Evolutionary conservation across 371 early-diverging fungal genomes (phyloP).

Genomic region (Circinella umbellata): DNA sequence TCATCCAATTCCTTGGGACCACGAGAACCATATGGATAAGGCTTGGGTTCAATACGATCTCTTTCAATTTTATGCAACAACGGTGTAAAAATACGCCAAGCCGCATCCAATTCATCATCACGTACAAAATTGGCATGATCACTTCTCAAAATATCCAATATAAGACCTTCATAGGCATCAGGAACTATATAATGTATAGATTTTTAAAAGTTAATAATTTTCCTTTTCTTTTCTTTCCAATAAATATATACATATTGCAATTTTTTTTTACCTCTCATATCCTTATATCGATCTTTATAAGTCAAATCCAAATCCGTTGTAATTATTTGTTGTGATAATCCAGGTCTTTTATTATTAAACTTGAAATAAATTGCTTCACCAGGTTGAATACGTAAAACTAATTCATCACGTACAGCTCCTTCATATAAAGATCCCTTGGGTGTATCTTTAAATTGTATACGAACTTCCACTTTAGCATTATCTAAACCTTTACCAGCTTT

Average conservation of each 20-base stretch:
- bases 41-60: constrained; percentile 65
- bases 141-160: constrained; percentile 88
- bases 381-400: constrained; percentile 96
- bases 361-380: constrained; percentile 97
- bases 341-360: constrained; percentile 94
- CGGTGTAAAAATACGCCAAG: constrained; percentile 98
- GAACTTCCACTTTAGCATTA: constrained; percentile 91
- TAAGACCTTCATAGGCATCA: constrained; percentile 95
- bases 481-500: constrained; percentile 97
- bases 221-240: too few species aligned
- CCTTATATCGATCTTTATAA: constrained; percentile 85
- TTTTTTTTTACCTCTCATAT: constrained; percentile 43
- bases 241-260: too few species aligned
- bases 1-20: constrained; percentile 83
- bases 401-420: constrained; percentile 84
- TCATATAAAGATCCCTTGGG: constrained; percentile 75
- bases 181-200: constrained; percentile 64
- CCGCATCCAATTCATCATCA: constrained; percentile 93
- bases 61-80: constrained; percentile 88
- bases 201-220: too few species aligned
- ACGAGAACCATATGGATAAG: constrained; percentile 88
- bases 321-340: constrained; percentile 67
- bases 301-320: constrained; percentile 93
- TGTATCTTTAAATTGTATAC: constrained; percentile 94
- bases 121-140: constrained; percentile 98